These are phyloP conservation scores for Boletus huronensis DNA, from an alignment of 768 basidiomycete species.

Conservation along the genomic window DNA sequence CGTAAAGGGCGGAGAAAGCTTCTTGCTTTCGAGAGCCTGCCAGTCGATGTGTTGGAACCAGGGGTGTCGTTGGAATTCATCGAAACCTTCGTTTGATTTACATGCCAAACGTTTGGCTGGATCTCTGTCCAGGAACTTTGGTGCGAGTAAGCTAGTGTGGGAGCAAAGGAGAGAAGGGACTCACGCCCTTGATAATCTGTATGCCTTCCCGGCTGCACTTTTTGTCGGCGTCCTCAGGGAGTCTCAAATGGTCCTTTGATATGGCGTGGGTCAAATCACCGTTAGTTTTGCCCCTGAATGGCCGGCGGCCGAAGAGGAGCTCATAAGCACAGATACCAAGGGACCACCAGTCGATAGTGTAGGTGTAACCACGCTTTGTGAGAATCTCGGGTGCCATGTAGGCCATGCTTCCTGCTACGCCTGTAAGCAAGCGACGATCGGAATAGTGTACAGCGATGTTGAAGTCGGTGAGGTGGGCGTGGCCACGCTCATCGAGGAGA, in stretches of 20 bases:
- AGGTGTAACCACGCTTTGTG: conserved; percentile 90
- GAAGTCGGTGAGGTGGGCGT: conserved; percentile 96
- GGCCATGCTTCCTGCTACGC: conserved; percentile 97
- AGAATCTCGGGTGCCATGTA: conserved; percentile 97
- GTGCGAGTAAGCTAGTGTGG: conserved; percentile 6
- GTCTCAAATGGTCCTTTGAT: conserved; percentile 77
- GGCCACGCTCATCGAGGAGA: conserved; percentile 90
- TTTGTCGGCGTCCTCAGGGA: conserved; percentile 85
- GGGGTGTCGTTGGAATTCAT: conserved; percentile 71
- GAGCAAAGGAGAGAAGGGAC: conserved; percentile 29
- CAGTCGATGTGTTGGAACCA: conserved; percentile 94
- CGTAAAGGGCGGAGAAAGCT: conserved; percentile 75
- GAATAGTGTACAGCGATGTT: conserved; percentile 98
- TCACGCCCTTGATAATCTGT: conserved; percentile 75
- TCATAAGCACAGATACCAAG: conserved; percentile 92
- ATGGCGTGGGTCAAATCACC: conserved; percentile 91
- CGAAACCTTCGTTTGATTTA: conserved; percentile 75
- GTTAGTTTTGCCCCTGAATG: conserved; percentile 93
- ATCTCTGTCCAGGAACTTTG: conserved; percentile 85
- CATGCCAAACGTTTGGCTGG: conserved; percentile 77
- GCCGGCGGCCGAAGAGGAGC: conserved; percentile 85
- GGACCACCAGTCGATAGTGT: conserved; percentile 96
- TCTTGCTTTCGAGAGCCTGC: conserved; percentile 77
- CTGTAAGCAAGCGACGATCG: conserved; percentile 77
- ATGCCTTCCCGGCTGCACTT: conserved; percentile 76